Conservation (phyloP, 164 flowering plant species). For the Vitis amurensis region DNA sequence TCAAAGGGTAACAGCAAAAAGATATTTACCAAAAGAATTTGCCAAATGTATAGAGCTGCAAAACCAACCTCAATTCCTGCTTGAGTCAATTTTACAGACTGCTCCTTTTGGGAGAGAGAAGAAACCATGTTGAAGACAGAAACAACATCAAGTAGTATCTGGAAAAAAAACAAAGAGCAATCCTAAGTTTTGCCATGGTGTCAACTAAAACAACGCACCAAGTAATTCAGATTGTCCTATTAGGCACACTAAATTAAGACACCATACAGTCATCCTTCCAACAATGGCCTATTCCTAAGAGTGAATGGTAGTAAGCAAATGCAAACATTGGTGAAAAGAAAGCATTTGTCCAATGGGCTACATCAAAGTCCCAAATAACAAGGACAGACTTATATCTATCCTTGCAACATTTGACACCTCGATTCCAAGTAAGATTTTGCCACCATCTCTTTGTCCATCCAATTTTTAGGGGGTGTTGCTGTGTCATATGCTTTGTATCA, state of each 20-base stretch:
- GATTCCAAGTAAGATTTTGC: background rate
- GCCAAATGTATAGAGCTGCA: background rate
- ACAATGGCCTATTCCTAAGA: background rate
- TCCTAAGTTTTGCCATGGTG: background rate
- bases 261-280: background rate
- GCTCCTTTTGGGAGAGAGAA: conserved; percentile 57
- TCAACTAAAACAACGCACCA: background rate
- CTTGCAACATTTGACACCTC: background rate
- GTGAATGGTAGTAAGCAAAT: background rate
- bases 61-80: conserved; percentile 67
- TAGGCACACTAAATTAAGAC: background rate
- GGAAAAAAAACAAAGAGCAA: conserved; percentile 13
- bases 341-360: background rate
- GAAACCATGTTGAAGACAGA: conserved; percentile 64
- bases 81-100: conserved; percentile 52
- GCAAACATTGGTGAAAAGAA: background rate
- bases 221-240: background rate
- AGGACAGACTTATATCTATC: background rate
- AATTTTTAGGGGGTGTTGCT: no score
- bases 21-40: background rate
- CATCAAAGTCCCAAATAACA: background rate
- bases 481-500: background rate
- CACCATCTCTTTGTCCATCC: background rate
- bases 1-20: background rate
- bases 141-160: conserved; percentile 79